Percentiles rank a stretch among this genome's conserved stretches.
These are phyloP conservation scores for Rhizophagus clarus DNA, from an alignment of 192 early-diverging fungal genomes.

Conservation along the genomic window DNA sequence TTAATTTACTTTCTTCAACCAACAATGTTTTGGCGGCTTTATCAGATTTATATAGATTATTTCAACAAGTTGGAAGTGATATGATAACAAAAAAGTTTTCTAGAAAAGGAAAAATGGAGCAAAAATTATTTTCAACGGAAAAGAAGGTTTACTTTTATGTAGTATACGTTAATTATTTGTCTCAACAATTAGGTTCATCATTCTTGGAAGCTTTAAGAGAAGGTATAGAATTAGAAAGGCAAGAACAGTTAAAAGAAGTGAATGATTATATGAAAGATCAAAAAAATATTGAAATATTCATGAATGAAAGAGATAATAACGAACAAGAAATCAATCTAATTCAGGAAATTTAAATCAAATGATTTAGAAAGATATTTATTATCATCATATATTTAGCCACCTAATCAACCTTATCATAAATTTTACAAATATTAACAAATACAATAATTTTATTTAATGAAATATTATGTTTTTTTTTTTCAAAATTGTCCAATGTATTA, in stretches of 20 bases:
- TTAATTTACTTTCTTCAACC: background rate
- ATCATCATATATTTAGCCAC: background rate
- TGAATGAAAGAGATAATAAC: background rate
- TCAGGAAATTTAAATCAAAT: background rate
- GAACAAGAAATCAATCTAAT: background rate
- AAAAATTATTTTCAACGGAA: constrained; percentile 19
- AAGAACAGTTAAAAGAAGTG: background rate
- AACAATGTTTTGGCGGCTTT: constrained; percentile 15
- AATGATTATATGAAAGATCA: constrained; percentile 3
- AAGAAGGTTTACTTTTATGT: constrained; percentile 33
- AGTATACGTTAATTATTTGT: constrained; percentile 12
- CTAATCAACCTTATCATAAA: too few species aligned
- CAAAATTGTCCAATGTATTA: too few species aligned
- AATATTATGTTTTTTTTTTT: too few species aligned
- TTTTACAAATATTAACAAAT: too few species aligned
- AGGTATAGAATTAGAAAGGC: background rate
- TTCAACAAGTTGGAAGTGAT: background rate
- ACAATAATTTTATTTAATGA: too few species aligned
- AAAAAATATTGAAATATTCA: background rate
- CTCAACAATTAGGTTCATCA: background rate
- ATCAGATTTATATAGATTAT: constrained; percentile 21
- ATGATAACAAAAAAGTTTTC: background rate
- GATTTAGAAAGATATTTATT: background rate
- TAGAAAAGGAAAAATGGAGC: background rate
- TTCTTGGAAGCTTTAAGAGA: background rate